A percentile compares a stretch with the other conserved stretches of the same genome.
phyloP scores from a whole-genome alignment of 2,329 filamentous ascomycete genomes.

The Arthrobotrys megalospora region DNA sequence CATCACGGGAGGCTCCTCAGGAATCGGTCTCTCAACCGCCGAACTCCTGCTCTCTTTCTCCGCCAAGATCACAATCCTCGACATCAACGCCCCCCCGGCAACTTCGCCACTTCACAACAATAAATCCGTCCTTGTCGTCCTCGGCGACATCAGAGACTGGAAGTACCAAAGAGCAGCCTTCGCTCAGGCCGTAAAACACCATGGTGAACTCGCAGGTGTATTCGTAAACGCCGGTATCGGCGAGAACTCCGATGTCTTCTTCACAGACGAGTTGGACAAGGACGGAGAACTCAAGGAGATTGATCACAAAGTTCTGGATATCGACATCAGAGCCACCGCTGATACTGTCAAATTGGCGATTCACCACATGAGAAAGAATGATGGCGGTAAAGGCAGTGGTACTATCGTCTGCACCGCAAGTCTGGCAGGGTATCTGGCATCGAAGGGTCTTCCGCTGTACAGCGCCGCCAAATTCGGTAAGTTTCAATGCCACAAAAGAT shows the following conservation, averaged over 20 bases:
- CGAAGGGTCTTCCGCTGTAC: conserved; percentile 70
- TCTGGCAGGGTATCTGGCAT: conserved; percentile 71
- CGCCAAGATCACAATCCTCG: conserved; percentile 69
- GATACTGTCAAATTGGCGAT: conserved; percentile 71
- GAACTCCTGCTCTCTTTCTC: conserved; percentile 66
- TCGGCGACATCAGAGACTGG: conserved; percentile 70
- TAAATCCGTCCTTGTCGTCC: conserved; percentile 66
- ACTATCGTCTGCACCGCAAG: conserved; percentile 70
- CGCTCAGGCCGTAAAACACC: conserved; percentile 67
- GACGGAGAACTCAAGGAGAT: conserved; percentile 69
- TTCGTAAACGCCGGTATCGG: conserved; percentile 71
- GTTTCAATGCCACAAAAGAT: conserved; percentile 35
- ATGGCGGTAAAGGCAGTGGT: conserved; percentile 67
- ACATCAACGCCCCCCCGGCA: conserved; percentile 66
- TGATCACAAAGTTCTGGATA: conserved; percentile 68
- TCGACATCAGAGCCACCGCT: conserved; percentile 70
- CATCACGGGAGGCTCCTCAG: conserved; percentile 60
- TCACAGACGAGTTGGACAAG: conserved; percentile 68
- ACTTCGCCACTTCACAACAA: conserved; percentile 64
- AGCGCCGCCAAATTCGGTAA: conserved; percentile 71
- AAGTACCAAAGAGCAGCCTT: conserved; percentile 69
- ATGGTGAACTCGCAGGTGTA: conserved; percentile 69
- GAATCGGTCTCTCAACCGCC: conserved; percentile 66
- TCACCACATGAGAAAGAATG: conserved; percentile 69
- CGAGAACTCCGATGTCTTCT: conserved; percentile 71